These are phyloP conservation scores for Alternaria infectoria DNA, from an alignment of 2,329 filamentous ascomycete species.

Conservation along the genomic window DNA sequence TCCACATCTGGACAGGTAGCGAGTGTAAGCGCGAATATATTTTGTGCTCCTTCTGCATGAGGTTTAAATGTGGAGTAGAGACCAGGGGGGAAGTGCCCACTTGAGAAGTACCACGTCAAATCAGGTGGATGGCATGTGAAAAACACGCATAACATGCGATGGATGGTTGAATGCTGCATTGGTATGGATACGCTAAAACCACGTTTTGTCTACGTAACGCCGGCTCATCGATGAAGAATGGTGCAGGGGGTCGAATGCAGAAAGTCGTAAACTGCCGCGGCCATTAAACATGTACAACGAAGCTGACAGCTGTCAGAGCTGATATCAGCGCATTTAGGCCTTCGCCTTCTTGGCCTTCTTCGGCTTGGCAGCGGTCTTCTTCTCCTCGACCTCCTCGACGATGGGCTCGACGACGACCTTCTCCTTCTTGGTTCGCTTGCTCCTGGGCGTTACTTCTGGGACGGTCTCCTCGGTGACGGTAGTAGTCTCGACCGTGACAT, in stretches of 20 bases:
- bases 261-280: neutral
- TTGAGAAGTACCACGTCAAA: neutral
- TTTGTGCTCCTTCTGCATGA: neutral
- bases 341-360: slow-evolving; percentile 41
- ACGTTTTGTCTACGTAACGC: neutral
- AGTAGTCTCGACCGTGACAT: slow-evolving; percentile 17
- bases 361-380: slow-evolving; percentile 22
- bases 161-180: neutral
- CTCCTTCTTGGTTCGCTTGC: slow-evolving; percentile 34
- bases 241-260: neutral
- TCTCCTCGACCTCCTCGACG: slow-evolving; percentile 23
- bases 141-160: neutral
- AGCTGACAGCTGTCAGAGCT: neutral
- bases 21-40: neutral
- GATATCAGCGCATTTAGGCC: slow-evolving; percentile 14
- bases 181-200: neutral
- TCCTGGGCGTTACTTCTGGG: slow-evolving; percentile 16
- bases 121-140: neutral
- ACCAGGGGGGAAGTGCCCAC: neutral
- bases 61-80: neutral
- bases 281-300: neutral
- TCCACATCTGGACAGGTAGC: neutral
- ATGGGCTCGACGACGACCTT: slow-evolving; percentile 11
- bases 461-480: slow-evolving; percentile 14
- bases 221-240: neutral